Evolutionary conservation across 2,329 filamentous ascomycete species (phyloP).

Genomic region (Xylariaceae sp.): DNA sequence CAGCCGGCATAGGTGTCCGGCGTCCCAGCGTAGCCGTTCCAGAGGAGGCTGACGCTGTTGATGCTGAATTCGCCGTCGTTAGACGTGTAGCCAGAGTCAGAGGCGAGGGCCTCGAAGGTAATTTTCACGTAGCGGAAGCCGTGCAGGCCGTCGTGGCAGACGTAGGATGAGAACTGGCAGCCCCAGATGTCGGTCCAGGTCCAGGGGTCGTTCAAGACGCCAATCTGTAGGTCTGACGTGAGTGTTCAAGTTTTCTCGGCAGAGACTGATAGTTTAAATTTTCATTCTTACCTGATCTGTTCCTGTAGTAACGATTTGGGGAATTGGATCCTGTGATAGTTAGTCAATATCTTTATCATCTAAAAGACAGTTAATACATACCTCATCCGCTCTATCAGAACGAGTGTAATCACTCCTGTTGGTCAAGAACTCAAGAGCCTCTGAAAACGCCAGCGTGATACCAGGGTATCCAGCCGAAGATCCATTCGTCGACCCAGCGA

Average conservation of each 20-base stretch:
- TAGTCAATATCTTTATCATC: background rate
- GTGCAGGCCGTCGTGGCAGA: constrained; percentile 50
- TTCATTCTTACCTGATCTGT: constrained; percentile 41
- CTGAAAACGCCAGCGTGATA: constrained; percentile 46
- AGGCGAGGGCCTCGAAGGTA: constrained; percentile 40
- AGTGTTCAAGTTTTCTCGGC: background rate
- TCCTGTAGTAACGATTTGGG: constrained; percentile 39
- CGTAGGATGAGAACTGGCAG: constrained; percentile 39
- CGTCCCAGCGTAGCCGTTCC: constrained; percentile 44
- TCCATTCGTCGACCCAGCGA: constrained; percentile 33
- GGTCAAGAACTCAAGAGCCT: constrained; percentile 42
- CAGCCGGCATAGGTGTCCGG: constrained; percentile 46
- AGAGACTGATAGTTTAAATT: background rate
- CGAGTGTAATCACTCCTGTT: constrained; percentile 46
- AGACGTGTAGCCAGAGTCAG: constrained; percentile 43
- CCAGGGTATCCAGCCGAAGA: constrained; percentile 33
- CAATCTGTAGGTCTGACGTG: constrained; percentile 33
- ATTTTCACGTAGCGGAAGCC: constrained; percentile 51
- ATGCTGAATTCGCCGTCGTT: constrained; percentile 42
- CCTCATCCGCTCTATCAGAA: constrained; percentile 38
- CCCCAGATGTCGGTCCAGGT: constrained; percentile 44
- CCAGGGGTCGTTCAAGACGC: constrained; percentile 39
- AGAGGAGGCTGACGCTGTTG: constrained; percentile 38
- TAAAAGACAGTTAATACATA: constrained; percentile 17
- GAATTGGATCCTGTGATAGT: background rate